Conservation (phyloP, 331 rosid genomes). For the Malus hybrid region DNA sequence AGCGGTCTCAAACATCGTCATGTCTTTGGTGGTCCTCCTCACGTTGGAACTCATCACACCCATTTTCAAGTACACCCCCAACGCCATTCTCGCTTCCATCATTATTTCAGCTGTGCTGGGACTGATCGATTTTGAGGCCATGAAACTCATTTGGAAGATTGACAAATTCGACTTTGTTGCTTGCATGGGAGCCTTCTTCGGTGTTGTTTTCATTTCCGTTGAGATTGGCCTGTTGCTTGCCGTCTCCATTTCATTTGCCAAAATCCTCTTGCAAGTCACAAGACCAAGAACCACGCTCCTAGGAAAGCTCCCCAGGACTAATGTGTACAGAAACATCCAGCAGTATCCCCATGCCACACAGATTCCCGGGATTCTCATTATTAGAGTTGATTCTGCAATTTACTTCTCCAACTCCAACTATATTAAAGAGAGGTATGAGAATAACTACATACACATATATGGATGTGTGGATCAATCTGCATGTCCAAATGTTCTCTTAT, state of each 20-base stretch:
- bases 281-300: conserved; percentile 67
- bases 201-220: conserved; percentile 65
- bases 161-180: conserved; percentile 77
- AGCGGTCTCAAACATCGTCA: conserved; percentile 74
- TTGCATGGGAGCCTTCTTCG: conserved; percentile 91
- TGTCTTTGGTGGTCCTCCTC: conserved; percentile 55
- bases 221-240: conserved; percentile 78
- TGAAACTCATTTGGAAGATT: conserved; percentile 53
- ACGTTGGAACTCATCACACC: conserved; percentile 60
- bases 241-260: conserved; percentile 63
- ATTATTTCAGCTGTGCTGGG: conserved; percentile 55
- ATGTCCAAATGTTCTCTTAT: no score
- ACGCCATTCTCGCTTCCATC: conserved; percentile 79
- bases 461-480: neutral
- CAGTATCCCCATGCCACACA: conserved; percentile 64
- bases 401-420: conserved; percentile 85
- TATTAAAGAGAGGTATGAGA: conserved; percentile 60
- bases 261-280: conserved; percentile 72
- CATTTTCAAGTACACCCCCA: conserved; percentile 76
- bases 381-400: conserved; percentile 83
- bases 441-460: neutral
- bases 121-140: conserved; percentile 49
- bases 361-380: conserved; percentile 46
- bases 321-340: conserved; percentile 48
- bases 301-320: conserved; percentile 60